Evolutionary conservation across 768 basidiomycete species (phyloP).

Genomic region (Lepiota subincarnata): DNA sequence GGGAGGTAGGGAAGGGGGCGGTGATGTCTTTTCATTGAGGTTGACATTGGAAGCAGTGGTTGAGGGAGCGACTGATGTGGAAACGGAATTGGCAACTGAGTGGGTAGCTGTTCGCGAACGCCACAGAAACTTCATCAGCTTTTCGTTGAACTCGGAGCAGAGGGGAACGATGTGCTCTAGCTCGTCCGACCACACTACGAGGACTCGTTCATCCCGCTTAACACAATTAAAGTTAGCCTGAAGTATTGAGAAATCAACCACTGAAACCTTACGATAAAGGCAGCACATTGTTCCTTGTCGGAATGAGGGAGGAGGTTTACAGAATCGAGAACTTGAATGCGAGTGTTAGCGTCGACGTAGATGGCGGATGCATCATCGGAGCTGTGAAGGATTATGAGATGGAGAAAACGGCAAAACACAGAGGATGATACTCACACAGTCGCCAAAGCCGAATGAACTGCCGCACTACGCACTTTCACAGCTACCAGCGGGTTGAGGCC

Average conservation of each 20-base stretch:
- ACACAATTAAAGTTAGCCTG: conserved; percentile 11
- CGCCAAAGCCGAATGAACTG: conserved; percentile 72
- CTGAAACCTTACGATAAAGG: conserved; percentile 63
- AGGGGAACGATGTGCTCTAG: conserved; percentile 75
- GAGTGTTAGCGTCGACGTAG: conserved; percentile 74
- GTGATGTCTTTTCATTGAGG: conserved; percentile 46
- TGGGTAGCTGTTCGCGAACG: conserved; percentile 35
- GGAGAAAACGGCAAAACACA: background rate
- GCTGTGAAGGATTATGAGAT: conserved; percentile 29
- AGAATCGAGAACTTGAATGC: conserved; percentile 80
- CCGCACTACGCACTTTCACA: conserved; percentile 75
- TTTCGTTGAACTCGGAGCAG: conserved; percentile 69
- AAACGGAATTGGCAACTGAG: conserved; percentile 35
- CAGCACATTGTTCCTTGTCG: conserved; percentile 89
- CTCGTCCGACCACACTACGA: conserved; percentile 83
- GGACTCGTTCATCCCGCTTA: conserved; percentile 78
- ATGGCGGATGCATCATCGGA: conserved; percentile 56
- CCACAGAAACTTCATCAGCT: conserved; percentile 57
- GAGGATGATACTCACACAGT: conserved; percentile 48
- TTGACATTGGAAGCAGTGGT: conserved; percentile 50
- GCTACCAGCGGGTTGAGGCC: conserved; percentile 80
- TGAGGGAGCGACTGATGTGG: conserved; percentile 40
- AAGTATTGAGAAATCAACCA: background rate
- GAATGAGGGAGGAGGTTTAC: conserved; percentile 66
- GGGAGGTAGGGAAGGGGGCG: conserved; percentile 23